Percentiles rank a stretch among this genome's conserved stretches.
These are phyloP conservation scores for Akanthomyces uredinophilus DNA, from an alignment of 2,329 filamentous ascomycete species.

Conservation along the genomic window DNA sequence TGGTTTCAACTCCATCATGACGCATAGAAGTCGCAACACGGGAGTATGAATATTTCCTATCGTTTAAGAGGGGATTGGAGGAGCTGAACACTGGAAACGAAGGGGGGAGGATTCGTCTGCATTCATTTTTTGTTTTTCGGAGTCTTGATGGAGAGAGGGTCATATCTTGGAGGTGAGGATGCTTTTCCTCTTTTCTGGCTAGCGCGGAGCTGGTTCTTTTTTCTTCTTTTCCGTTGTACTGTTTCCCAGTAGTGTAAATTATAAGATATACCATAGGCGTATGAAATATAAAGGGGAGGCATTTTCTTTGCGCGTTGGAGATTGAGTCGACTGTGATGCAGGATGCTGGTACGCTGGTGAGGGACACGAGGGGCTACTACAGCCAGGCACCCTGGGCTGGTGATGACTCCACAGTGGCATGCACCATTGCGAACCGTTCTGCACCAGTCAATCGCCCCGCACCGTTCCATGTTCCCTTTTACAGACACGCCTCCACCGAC, in stretches of 20 bases:
- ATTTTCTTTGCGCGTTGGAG: neutral
- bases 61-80: neutral
- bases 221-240: conserved; percentile 2
- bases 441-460: neutral
- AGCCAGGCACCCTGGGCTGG: too few relatives aligned
- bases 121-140: neutral
- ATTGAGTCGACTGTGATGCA: neutral
- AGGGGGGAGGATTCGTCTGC: neutral
- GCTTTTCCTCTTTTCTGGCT: conserved; percentile 1
- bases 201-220: conserved; percentile 9
- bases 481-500: too few relatives aligned
- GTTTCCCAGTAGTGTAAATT: conserved; percentile 11
- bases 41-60: neutral
- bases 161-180: neutral
- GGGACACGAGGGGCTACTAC: too few relatives aligned
- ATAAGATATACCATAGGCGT: conserved; percentile 13
- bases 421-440: conserved; percentile 2
- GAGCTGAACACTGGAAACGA: neutral
- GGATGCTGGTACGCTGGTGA: too few relatives aligned
- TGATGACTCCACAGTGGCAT: neutral
- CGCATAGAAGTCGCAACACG: conserved; percentile 3
- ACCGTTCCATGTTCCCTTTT: too few relatives aligned
- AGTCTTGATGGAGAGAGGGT: conserved; percentile 2
- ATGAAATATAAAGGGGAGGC: neutral
- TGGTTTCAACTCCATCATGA: neutral